Percentiles rank a stretch among this genome's conserved stretches.
Conservation (phyloP, 2,329 filamentous ascomycete genomes). For the Epichloe coenophiala region DNA sequence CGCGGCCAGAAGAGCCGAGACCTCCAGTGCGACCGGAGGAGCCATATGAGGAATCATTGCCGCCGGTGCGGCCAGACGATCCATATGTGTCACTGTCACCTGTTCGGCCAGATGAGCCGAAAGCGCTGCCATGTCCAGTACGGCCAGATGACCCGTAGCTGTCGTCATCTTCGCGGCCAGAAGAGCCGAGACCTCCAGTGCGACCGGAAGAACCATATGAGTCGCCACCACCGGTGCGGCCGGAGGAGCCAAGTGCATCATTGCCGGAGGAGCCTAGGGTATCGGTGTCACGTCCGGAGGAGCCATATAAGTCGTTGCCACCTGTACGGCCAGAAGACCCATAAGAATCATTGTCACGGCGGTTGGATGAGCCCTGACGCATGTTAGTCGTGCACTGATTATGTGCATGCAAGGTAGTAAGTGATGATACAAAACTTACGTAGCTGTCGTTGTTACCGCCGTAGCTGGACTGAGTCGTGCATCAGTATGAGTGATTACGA, state of each 20-base stretch:
- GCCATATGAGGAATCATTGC: slow-evolving; percentile 8
- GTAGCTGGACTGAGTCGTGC: slow-evolving; percentile 13
- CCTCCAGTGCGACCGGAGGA: neutral
- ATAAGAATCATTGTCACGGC: slow-evolving; percentile 10
- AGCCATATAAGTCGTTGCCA: slow-evolving; percentile 10
- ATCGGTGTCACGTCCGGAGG: slow-evolving; percentile 1
- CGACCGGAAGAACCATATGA: too few species aligned
- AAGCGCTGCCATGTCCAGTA: too few species aligned
- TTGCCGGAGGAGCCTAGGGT: too few species aligned
- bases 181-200: neutral
- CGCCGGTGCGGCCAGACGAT: slow-evolving; percentile 6
- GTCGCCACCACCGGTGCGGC: too few species aligned
- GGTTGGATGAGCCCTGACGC: slow-evolving; percentile 11
- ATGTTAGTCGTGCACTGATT: neutral
- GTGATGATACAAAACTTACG: slow-evolving; percentile 8
- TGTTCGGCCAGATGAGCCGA: slow-evolving; percentile 7
- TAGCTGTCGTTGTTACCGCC: slow-evolving; percentile 16
- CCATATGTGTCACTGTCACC: slow-evolving; percentile 9
- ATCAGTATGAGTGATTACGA: neutral
- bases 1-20: slow-evolving; percentile 9
- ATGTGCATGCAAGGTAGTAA: neutral
- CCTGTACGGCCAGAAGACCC: slow-evolving; percentile 8
- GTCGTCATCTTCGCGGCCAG: slow-evolving; percentile 1
- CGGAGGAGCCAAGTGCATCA: too few species aligned
- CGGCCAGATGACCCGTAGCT: slow-evolving; percentile 8